Evolutionary conservation across 2,329 filamentous ascomycete species (phyloP).

Genomic region (Leptographium procerum): DNA sequence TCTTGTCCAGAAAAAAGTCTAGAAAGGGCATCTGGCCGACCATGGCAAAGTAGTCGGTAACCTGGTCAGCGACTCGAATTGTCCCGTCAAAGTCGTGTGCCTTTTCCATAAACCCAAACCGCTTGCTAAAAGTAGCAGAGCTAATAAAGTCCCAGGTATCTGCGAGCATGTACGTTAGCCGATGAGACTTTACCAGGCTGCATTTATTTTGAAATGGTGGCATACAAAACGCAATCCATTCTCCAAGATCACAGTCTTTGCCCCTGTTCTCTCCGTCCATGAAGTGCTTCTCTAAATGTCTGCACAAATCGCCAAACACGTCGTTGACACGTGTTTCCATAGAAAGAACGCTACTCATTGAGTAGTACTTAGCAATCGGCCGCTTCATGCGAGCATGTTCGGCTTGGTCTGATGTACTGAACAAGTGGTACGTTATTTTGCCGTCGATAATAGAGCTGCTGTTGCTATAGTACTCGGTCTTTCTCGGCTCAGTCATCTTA

Average conservation of each 20-base stretch:
- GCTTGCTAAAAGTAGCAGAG: constrained; percentile 26
- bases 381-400: constrained; percentile 24
- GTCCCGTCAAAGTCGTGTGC: constrained; percentile 25
- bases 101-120: constrained; percentile 29
- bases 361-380: constrained; percentile 25
- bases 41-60: constrained; percentile 22
- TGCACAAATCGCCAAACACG: constrained; percentile 19
- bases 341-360: constrained; percentile 16
- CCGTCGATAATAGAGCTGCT: constrained; percentile 16
- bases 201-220: background rate
- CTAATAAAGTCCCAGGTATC: constrained; percentile 30
- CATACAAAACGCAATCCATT: constrained; percentile 30
- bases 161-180: background rate
- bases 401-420: constrained; percentile 20
- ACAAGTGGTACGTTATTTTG: constrained; percentile 25
- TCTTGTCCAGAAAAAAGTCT: constrained; percentile 26
- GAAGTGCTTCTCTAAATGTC: constrained; percentile 17
- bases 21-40: constrained; percentile 22
- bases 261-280: constrained; percentile 8
- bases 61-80: constrained; percentile 18
- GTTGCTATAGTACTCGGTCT: constrained; percentile 7
- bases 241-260: constrained; percentile 24
- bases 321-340: constrained; percentile 34
- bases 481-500: background rate
- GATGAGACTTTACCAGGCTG: too few species aligned